phyloP scores from a whole-genome alignment of 2,329 filamentous ascomycete species.

The Ophiognomonia clavigignenti-juglandacearum region DNA sequence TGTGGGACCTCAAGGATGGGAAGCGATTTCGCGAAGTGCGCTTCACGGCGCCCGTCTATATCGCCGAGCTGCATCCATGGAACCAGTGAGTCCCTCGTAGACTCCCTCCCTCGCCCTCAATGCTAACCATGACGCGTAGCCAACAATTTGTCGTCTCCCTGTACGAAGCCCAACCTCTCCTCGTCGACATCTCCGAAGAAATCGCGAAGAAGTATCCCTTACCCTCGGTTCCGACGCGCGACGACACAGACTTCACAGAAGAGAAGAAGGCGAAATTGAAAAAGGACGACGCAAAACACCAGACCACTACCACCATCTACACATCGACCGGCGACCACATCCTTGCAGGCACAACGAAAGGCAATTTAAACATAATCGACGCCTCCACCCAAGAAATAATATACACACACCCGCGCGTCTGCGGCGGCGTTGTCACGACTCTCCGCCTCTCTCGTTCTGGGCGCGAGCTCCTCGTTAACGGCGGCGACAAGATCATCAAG shows the following conservation, averaged over 20 bases:
- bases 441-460: slow-evolving; percentile 81
- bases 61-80: slow-evolving; percentile 88
- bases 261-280: slow-evolving; percentile 75
- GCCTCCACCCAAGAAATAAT: slow-evolving; percentile 75
- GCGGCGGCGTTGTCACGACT: slow-evolving; percentile 81
- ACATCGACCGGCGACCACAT: slow-evolving; percentile 82
- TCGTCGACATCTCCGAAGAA: slow-evolving; percentile 73
- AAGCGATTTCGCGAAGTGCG: slow-evolving; percentile 77
- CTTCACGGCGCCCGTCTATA: slow-evolving; percentile 91
- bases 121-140: slow-evolving; percentile 38
- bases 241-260: slow-evolving; percentile 64
- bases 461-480: slow-evolving; percentile 83
- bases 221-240: slow-evolving; percentile 75
- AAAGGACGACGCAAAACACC: slow-evolving; percentile 89
- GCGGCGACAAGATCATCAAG: slow-evolving; percentile 89
- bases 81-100: slow-evolving; percentile 62
- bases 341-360: slow-evolving; percentile 88
- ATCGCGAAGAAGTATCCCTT: slow-evolving; percentile 71
- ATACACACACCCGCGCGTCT: slow-evolving; percentile 77
- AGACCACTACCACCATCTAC: slow-evolving; percentile 89
- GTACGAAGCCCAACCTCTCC: slow-evolving; percentile 86
- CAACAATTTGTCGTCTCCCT: slow-evolving; percentile 84
- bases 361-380: slow-evolving; percentile 93
- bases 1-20: slow-evolving; percentile 80
- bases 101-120: neutral